Evolutionary conservation across 768 basidiomycete genomes (phyloP).

Genomic region (Podaxis sp.): DNA sequence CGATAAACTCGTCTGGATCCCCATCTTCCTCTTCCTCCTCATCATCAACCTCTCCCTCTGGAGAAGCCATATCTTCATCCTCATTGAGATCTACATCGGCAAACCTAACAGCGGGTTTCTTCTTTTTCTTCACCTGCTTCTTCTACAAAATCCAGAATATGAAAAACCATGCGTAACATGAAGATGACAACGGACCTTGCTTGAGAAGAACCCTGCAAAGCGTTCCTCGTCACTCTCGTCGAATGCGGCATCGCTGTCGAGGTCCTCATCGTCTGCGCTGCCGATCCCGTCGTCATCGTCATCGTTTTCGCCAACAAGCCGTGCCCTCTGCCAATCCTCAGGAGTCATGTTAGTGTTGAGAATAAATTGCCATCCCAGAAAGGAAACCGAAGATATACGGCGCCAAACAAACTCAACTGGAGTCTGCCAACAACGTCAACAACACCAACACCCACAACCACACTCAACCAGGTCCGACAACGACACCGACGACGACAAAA

Average conservation of each 20-base stretch:
- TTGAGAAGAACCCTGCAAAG: slow-evolving; percentile 60
- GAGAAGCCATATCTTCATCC: slow-evolving; percentile 34
- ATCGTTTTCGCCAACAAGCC: slow-evolving; percentile 47
- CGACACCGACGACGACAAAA: slow-evolving; percentile 19
- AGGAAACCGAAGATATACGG: slow-evolving; percentile 3
- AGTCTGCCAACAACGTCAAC: background rate
- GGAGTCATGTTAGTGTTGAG: background rate
- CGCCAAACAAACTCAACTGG: slow-evolving; percentile 11
- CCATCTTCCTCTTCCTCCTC: slow-evolving; percentile 46
- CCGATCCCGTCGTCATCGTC: slow-evolving; percentile 54
- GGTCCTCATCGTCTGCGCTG: slow-evolving; percentile 77
- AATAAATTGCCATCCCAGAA: slow-evolving; percentile 1
- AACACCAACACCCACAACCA: slow-evolving; percentile 2
- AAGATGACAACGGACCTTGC: slow-evolving; percentile 31
- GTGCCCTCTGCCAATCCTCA: slow-evolving; percentile 31
- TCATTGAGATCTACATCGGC: slow-evolving; percentile 68
- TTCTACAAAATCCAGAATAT: slow-evolving; percentile 17
- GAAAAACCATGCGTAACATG: background rate
- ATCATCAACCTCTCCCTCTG: slow-evolving; percentile 32
- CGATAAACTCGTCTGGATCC: slow-evolving; percentile 54
- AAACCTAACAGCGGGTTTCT: slow-evolving; percentile 32
- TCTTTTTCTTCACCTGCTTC: slow-evolving; percentile 22
- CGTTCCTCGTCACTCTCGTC: slow-evolving; percentile 80
- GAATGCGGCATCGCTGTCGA: slow-evolving; percentile 81
- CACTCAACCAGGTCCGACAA: slow-evolving; percentile 1